Evolutionary conservation across 1,284 basidiomycete species (phyloP).

Genomic region (Mycocalia duriaeana): DNA sequence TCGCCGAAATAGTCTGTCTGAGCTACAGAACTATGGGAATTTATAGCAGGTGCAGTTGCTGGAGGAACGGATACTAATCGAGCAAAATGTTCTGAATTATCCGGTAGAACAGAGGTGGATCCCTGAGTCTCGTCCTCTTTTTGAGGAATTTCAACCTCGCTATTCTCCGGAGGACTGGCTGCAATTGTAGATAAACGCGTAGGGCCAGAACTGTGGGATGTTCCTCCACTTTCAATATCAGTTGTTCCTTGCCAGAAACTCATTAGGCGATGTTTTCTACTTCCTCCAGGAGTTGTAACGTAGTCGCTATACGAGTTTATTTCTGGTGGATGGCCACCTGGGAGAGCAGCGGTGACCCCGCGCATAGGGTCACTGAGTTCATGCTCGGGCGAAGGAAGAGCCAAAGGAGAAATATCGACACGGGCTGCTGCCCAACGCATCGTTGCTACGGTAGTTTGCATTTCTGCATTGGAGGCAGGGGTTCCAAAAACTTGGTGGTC

Average conservation of each 20-base stretch:
- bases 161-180: constrained; percentile 12
- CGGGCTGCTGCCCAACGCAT: constrained; percentile 78
- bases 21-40: constrained; percentile 10
- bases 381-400: constrained; percentile 81
- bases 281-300: constrained; percentile 41
- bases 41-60: constrained; percentile 21
- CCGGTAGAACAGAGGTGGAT: constrained; percentile 1
- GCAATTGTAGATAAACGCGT: constrained; percentile 15
- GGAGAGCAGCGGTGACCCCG: constrained; percentile 60
- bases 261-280: constrained; percentile 50
- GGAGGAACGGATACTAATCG: constrained; percentile 14
- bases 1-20: constrained; percentile 30
- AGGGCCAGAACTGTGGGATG: constrained; percentile 6
- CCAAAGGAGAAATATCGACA: constrained; percentile 72
- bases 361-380: constrained; percentile 85
- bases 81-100: constrained; percentile 4
- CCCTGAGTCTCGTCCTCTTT: constrained; percentile 3
- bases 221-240: constrained; percentile 23
- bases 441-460: constrained; percentile 72
- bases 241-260: constrained; percentile 68
- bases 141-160: neutral
- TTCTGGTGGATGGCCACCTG: constrained; percentile 48
- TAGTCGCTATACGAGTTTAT: constrained; percentile 16
- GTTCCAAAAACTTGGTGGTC: too few species aligned
- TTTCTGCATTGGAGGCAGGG: constrained; percentile 39